These are phyloP conservation scores for Umbellularia californica DNA, from an alignment of 164 flowering plant genomes.

Conservation along the genomic window DNA sequence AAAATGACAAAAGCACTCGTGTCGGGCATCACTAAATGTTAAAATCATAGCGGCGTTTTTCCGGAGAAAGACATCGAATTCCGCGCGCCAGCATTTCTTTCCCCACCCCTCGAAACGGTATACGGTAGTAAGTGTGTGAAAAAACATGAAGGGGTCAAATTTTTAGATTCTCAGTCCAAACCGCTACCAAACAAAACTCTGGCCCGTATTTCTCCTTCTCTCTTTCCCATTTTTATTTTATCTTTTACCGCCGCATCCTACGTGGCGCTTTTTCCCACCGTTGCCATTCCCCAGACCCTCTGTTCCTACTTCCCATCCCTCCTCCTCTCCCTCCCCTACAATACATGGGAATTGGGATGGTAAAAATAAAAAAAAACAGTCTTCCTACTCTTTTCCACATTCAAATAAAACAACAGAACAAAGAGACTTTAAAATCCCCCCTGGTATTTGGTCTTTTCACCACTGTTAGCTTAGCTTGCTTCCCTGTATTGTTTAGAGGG, in stretches of 20 bases:
- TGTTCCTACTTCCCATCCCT: not conserved
- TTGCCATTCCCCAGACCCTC: not conserved
- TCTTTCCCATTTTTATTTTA: constrained; percentile 9
- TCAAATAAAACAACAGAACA: no score
- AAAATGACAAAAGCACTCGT: no score
- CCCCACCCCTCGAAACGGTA: not conserved
- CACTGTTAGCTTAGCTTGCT: no score
- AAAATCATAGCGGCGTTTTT: no score
- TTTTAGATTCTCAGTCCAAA: constrained; percentile 4
- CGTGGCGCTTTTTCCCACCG: not conserved
- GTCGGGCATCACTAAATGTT: no score
- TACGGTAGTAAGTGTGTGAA: not conserved
- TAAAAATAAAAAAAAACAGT: not conserved
- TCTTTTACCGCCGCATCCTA: constrained; percentile 11
- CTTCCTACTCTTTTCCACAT: not conserved
- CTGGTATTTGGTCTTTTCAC: no score
- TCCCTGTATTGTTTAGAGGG: not conserved
- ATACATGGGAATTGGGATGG: no score
- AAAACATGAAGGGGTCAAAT: not conserved
- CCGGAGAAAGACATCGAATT: not conserved
- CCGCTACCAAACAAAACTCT: not conserved
- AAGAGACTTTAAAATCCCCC: no score
- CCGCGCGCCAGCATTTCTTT: not conserved
- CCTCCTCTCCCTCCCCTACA: not conserved
- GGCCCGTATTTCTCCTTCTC: not conserved